These are phyloP conservation scores for Cladosporium velox DNA, from an alignment of 2,329 filamentous ascomycete species.

Conservation along the genomic window DNA sequence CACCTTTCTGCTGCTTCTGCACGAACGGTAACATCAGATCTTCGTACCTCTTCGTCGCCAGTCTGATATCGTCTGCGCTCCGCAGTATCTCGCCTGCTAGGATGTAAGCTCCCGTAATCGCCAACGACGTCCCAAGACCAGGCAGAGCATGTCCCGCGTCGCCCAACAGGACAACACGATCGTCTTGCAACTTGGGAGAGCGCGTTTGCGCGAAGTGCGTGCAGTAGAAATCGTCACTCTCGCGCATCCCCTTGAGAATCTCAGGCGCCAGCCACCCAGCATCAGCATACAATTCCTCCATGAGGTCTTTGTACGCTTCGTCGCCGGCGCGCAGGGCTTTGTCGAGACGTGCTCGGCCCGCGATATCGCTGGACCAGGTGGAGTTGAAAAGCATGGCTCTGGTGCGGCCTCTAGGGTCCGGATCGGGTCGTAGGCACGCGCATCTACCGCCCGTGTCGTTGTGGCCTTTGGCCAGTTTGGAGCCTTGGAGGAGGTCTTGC, in stretches of 20 bases:
- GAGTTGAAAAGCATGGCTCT: conserved; percentile 26
- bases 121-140: conserved; percentile 30
- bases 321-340: conserved; percentile 33
- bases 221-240: conserved; percentile 33
- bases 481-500: conserved; percentile 29
- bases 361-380: conserved; percentile 24
- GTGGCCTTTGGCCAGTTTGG: conserved; percentile 25
- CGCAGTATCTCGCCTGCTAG: conserved; percentile 32
- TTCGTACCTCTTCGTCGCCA: conserved; percentile 28
- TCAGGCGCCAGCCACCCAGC: conserved; percentile 38
- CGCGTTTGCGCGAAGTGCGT: conserved; percentile 33
- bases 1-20: conserved; percentile 24
- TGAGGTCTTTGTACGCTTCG: conserved; percentile 27
- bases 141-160: conserved; percentile 30
- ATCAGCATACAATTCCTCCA: conserved; percentile 31
- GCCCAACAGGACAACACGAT: conserved; percentile 31
- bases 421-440: conserved; percentile 32
- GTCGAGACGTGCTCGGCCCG: conserved; percentile 35
- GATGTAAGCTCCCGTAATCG: conserved; percentile 32
- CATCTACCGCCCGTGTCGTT: conserved; percentile 26
- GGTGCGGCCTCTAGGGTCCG: conserved; percentile 23
- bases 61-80: conserved; percentile 14
- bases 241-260: conserved; percentile 41
- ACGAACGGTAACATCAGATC: conserved; percentile 26
- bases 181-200: conserved; percentile 39